A percentile compares a stretch with the other conserved stretches of the same genome.
Conservation (phyloP, 2,329 filamentous ascomycete genomes). For the Arachnopeziza araneosa region DNA sequence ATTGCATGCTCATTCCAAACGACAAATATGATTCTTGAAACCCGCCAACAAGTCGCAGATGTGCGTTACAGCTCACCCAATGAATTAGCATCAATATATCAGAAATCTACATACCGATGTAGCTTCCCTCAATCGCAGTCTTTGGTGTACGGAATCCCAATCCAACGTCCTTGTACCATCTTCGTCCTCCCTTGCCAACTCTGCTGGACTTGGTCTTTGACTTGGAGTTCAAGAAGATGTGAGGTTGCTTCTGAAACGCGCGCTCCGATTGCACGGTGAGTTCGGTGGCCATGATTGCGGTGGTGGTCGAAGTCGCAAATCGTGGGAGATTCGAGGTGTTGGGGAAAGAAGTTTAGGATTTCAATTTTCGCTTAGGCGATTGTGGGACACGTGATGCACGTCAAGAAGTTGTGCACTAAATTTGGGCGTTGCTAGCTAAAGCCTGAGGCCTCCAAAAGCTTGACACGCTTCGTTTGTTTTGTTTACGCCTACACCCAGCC, state of each 20-base stretch:
- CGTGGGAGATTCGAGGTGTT: slow-evolving; percentile 19
- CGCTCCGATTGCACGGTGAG: slow-evolving; percentile 99
- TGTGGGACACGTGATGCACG: slow-evolving; percentile 15
- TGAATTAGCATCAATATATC: neutral
- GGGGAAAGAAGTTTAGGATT: slow-evolving; percentile 7
- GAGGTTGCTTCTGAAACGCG: slow-evolving; percentile 99
- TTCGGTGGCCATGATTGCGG: slow-evolving; percentile 79
- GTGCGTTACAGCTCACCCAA: neutral
- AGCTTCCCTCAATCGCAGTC: slow-evolving; percentile 96
- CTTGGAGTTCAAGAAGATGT: slow-evolving; percentile 99
- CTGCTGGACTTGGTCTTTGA: slow-evolving; percentile 76
- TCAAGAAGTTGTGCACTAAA: neutral
- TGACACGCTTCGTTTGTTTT: slow-evolving; percentile 18
- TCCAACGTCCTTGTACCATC: slow-evolving; percentile 99
- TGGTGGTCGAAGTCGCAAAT: slow-evolving; percentile 26
- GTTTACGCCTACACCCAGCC: slow-evolving; percentile 14
- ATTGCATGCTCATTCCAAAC: neutral
- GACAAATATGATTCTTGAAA: neutral
- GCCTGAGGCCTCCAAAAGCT: neutral
- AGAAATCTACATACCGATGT: slow-evolving; percentile 77
- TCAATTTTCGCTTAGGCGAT: slow-evolving; percentile 17
- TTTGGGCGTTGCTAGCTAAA: neutral
- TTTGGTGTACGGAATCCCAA: slow-evolving; percentile 98
- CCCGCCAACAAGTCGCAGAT: neutral
- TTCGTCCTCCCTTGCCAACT: slow-evolving; percentile 82